Conservation (phyloP, 345 rosid species). For the Capsella bursapastoris region DNA sequence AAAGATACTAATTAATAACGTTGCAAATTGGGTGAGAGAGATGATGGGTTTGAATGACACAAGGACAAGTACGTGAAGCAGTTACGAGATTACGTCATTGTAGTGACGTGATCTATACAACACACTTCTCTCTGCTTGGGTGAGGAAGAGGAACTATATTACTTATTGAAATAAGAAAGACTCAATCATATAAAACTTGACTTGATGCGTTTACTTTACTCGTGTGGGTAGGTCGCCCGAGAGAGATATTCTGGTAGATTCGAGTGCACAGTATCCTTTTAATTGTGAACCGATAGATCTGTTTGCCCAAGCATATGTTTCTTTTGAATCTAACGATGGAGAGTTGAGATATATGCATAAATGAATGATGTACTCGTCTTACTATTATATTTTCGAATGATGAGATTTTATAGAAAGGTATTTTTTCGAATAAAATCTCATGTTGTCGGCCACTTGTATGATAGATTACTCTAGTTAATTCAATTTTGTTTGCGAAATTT, state of each 20-base stretch:
- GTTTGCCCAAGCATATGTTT: too few species aligned
- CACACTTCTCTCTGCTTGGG: background rate
- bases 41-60: slow-evolving; percentile 1
- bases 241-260: slow-evolving; percentile 9
- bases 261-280: background rate
- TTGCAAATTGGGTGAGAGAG: slow-evolving; percentile 12
- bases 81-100: slow-evolving; percentile 14
- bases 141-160: background rate
- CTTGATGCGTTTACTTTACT: slow-evolving; percentile 43
- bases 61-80: slow-evolving; percentile 18
- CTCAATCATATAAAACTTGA: slow-evolving; percentile 15
- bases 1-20: slow-evolving; percentile 1
- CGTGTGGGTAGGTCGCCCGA: slow-evolving; percentile 22
- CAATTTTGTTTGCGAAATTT: background rate
- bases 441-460: slow-evolving; percentile 39
- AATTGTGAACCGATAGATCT: slow-evolving; percentile 31
- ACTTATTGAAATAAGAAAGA: slow-evolving; percentile 35
- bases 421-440: slow-evolving; percentile 15
- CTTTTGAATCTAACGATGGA: slow-evolving; percentile 23
- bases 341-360: background rate
- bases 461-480: background rate
- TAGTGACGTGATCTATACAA: slow-evolving; percentile 11
- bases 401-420: slow-evolving; percentile 3
- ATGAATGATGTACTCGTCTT: background rate
- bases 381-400: slow-evolving; percentile 13